Evolutionary conservation across 116 monocot species (phyloP).

Genomic region (Papilionanthe hybrid): DNA sequence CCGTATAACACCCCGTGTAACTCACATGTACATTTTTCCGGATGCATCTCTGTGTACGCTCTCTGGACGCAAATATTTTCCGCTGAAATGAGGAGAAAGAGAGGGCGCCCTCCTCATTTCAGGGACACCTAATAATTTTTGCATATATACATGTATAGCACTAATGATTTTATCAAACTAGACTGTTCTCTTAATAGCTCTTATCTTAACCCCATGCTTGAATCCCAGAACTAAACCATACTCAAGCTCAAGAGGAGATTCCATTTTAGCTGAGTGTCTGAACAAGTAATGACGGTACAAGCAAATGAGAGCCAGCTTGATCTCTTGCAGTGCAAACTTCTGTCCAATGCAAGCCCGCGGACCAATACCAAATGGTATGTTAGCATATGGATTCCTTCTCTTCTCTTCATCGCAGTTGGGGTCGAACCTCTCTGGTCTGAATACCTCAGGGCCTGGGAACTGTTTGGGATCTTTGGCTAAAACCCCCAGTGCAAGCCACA

Average conservation of each 20-base stretch:
- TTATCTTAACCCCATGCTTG: constrained; percentile 62
- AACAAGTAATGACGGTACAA: constrained; percentile 56
- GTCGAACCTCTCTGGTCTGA: constrained; percentile 82
- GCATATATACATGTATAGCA: neutral
- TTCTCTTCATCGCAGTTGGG: constrained; percentile 55
- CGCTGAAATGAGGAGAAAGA: too few species aligned
- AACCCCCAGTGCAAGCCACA: constrained; percentile 85
- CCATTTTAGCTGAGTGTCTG: constrained; percentile 58
- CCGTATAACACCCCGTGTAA: too few species aligned
- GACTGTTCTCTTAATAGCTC: constrained; percentile 21
- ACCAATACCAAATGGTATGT: constrained; percentile 82
- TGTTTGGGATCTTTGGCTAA: constrained; percentile 71
- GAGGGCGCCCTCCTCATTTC: too few species aligned
- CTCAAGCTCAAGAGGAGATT: constrained; percentile 57
- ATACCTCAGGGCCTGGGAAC: constrained; percentile 66
- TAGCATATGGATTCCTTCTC: constrained; percentile 68
- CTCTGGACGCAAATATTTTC: too few species aligned
- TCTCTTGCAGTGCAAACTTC: constrained; percentile 65
- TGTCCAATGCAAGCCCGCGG: constrained; percentile 82
- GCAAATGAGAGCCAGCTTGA: constrained; percentile 66
- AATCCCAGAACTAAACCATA: constrained; percentile 65
- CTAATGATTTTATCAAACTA: neutral
- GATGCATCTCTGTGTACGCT: too few species aligned
- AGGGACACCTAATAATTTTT: too few species aligned
- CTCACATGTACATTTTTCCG: too few species aligned